Evolutionary conservation across 83 land plant genomes (phyloP).

Genomic region (Picea mariana): DNA sequence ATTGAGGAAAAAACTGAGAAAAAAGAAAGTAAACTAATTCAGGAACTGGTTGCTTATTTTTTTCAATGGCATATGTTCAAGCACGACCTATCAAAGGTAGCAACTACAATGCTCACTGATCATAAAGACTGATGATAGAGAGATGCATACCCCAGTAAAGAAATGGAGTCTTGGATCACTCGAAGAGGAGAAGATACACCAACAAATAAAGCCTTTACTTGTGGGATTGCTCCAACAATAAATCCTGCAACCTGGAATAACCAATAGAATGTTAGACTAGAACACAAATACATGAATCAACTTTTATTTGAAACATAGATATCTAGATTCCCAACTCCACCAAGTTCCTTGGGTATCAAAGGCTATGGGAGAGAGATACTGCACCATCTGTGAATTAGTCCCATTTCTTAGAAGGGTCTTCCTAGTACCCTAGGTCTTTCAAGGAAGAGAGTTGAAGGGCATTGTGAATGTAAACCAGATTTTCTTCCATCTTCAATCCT

Average conservation of each 20-base stretch:
- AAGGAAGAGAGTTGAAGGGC: background rate
- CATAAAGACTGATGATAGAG: too few relatives aligned
- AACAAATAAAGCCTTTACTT: conserved; percentile 27
- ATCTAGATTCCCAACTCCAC: background rate
- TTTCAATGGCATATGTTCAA: too few relatives aligned
- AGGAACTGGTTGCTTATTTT: too few relatives aligned
- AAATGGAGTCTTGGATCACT: conserved; percentile 49
- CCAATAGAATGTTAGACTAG: background rate
- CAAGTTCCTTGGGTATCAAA: too few relatives aligned
- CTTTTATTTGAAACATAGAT: background rate
- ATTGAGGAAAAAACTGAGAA: too few relatives aligned
- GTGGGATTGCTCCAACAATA: conserved; percentile 55
- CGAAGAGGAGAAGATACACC: conserved; percentile 62
- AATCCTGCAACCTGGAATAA: conserved; percentile 47
- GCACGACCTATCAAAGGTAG: too few relatives aligned
- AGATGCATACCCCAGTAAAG: conserved; percentile 42
- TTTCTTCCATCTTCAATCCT: background rate
- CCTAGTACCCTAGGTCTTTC: background rate
- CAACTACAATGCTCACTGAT: too few relatives aligned
- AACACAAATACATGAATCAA: background rate
- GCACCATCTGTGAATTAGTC: too few relatives aligned
- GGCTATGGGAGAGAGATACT: too few relatives aligned
- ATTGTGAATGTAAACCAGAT: background rate
- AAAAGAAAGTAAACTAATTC: too few relatives aligned
- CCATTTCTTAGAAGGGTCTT: background rate